These are phyloP conservation scores for Dactylellina haptotyla DNA, from an alignment of 2,329 filamentous ascomycete species.

Conservation along the genomic window DNA sequence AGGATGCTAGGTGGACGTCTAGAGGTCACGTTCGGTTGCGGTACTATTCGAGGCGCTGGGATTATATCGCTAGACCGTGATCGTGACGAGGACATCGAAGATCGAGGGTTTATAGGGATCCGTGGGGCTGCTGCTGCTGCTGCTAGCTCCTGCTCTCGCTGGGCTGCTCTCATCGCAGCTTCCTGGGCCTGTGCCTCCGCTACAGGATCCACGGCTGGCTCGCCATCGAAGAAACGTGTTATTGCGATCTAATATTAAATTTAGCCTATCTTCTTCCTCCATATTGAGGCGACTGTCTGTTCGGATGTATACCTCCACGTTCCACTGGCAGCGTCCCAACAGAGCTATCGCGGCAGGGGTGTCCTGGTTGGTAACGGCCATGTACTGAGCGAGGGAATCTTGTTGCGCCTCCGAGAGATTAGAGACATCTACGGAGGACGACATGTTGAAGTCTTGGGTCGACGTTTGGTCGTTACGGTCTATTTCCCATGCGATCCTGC, in stretches of 20 bases:
- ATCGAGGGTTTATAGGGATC: slow-evolving; percentile 52
- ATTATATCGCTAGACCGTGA: slow-evolving; percentile 64
- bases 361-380: slow-evolving; percentile 81
- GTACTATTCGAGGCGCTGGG: slow-evolving; percentile 85
- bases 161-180: slow-evolving; percentile 67
- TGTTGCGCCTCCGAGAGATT: slow-evolving; percentile 82
- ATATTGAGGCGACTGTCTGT: not conserved
- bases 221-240: slow-evolving; percentile 96
- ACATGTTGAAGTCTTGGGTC: slow-evolving; percentile 24
- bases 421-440: slow-evolving; percentile 66
- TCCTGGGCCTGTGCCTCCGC: slow-evolving; percentile 76
- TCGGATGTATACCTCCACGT: slow-evolving; percentile 74
- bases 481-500: slow-evolving; percentile 12
- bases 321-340: slow-evolving; percentile 90
- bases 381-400: slow-evolving; percentile 86
- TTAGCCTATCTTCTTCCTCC: slow-evolving; percentile 55
- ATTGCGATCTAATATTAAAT: slow-evolving; percentile 81
- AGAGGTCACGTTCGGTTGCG: slow-evolving; percentile 73
- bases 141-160: slow-evolving; percentile 61
- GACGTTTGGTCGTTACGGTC: not conserved
- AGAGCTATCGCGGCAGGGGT: slow-evolving; percentile 78
- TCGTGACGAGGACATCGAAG: slow-evolving; percentile 60
- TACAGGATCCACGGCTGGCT: slow-evolving; percentile 78
- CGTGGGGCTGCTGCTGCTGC: slow-evolving; percentile 56
- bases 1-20: slow-evolving; percentile 80